These are phyloP conservation scores for Phytophthora pinifolia DNA, from an alignment of 352 stramenopile species.

Conservation along the genomic window DNA sequence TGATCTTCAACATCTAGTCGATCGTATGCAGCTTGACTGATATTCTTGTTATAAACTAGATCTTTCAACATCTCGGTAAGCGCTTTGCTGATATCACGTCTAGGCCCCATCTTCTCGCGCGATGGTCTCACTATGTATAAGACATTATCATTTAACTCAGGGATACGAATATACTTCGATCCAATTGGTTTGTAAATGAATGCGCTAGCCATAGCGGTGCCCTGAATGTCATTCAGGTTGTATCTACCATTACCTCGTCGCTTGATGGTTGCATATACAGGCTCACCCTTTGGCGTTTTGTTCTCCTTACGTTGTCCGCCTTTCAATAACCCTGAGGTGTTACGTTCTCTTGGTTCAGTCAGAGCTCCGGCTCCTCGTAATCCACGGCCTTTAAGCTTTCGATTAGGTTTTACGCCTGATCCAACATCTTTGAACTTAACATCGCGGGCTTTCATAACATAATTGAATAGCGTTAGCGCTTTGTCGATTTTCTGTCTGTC, in stretches of 20 bases:
- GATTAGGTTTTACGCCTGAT: too few relatives aligned
- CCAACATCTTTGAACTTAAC: too few relatives aligned
- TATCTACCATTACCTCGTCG: background rate
- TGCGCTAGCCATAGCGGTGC: background rate
- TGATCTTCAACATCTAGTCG: background rate
- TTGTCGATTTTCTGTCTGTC: too few relatives aligned
- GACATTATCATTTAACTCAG: background rate
- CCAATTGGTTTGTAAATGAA: background rate
- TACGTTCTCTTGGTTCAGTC: too few relatives aligned
- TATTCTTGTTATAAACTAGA: background rate
- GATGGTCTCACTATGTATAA: background rate
- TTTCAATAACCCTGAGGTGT: too few relatives aligned
- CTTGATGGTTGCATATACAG: background rate
- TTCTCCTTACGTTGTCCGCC: too few relatives aligned
- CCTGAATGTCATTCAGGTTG: slow-evolving; percentile 4
- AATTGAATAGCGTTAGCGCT: too few relatives aligned
- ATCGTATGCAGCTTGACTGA: background rate
- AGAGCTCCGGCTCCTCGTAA: too few relatives aligned
- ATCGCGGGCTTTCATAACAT: too few relatives aligned
- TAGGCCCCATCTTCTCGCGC: background rate
- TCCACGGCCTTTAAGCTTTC: too few relatives aligned
- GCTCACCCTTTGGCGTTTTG: background rate
- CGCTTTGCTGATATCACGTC: background rate
- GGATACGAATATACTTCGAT: background rate
- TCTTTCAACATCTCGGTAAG: background rate